Conservation (phyloP, 2,329 filamentous ascomycete species). For the Leptographium flavum region DNA sequence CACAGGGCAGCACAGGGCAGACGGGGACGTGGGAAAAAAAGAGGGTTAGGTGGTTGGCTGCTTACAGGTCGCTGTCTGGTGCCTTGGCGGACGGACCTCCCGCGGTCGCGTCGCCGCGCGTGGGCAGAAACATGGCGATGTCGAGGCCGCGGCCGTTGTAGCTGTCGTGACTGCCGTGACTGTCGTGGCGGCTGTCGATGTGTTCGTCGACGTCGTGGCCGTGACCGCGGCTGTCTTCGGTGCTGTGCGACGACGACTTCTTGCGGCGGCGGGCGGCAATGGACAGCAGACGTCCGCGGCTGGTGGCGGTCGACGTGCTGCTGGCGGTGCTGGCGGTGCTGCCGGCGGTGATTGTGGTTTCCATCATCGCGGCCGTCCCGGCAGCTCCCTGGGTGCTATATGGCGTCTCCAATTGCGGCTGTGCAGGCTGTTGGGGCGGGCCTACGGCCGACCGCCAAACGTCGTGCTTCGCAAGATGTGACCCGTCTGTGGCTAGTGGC, state of each 20-base stretch:
- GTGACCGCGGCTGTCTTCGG: not conserved
- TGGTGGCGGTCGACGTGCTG: constrained; percentile 12
- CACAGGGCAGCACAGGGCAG: not conserved
- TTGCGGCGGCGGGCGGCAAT: constrained; percentile 34
- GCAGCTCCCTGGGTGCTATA: too few relatives aligned
- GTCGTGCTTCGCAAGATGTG: too few relatives aligned
- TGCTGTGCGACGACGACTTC: constrained; percentile 22
- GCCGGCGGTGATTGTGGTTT: not conserved
- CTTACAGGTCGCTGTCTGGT: not conserved
- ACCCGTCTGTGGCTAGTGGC: too few relatives aligned
- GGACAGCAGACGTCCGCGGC: constrained; percentile 31
- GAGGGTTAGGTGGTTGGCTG: not conserved
- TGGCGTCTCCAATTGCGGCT: not conserved
- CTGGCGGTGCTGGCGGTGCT: not conserved
- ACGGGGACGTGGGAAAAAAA: not conserved
- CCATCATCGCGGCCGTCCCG: not conserved
- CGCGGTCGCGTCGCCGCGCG: constrained; percentile 19
- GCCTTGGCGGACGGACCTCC: constrained; percentile 6
- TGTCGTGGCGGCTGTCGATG: constrained; percentile 12
- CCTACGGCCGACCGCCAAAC: too few relatives aligned
- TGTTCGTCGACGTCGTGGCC: too few relatives aligned
- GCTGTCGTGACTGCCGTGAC: constrained; percentile 16
- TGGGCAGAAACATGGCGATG: constrained; percentile 4
- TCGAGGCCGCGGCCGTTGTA: constrained; percentile 14
- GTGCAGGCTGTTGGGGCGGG: not conserved